These are phyloP conservation scores for Gentiana dahurica DNA, from an alignment of 257 asterid species.

Conservation along the genomic window DNA sequence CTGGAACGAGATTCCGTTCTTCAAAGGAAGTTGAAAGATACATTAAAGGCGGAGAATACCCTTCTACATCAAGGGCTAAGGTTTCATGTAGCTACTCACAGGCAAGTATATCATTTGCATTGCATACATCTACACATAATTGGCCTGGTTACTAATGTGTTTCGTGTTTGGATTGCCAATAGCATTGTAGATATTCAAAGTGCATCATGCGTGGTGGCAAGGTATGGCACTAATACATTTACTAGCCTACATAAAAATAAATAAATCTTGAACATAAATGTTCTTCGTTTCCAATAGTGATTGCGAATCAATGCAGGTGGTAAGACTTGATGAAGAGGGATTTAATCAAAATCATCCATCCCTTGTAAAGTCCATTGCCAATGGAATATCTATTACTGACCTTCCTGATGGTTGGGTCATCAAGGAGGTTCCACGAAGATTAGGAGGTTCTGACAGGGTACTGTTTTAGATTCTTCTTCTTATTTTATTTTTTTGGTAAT, in stretches of 20 bases:
- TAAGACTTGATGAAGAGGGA: conserved; percentile 27
- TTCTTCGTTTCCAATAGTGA: neutral
- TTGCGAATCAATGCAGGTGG: conserved; percentile 4
- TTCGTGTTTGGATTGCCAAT: conserved; percentile 3
- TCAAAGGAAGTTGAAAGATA: conserved; percentile 34
- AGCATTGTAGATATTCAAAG: conserved; percentile 22
- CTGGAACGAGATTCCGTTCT: conserved; percentile 67
- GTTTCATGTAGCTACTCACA: conserved; percentile 7
- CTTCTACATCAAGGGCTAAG: conserved; percentile 9
- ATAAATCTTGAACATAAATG: too few species aligned
- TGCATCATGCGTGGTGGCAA: conserved; percentile 46
- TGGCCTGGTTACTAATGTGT: neutral
- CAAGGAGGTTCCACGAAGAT: conserved; percentile 55
- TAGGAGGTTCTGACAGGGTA: conserved; percentile 38
- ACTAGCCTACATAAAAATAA: neutral
- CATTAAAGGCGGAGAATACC: conserved; percentile 32
- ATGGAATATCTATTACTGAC: conserved; percentile 18
- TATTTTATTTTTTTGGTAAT: too few species aligned
- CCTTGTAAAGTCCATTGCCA: conserved; percentile 16
- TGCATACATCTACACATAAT: neutral
- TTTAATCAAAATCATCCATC: conserved; percentile 20
- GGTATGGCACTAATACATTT: conserved; percentile 21
- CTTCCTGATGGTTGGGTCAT: conserved; percentile 86
- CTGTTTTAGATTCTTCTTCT: conserved; percentile 6
- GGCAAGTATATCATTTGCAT: conserved; percentile 10